A percentile compares a stretch with the other conserved stretches of the same genome.
phyloP scores from a whole-genome alignment of 75 land plant species.

The Cunninghamia lanceolata region DNA sequence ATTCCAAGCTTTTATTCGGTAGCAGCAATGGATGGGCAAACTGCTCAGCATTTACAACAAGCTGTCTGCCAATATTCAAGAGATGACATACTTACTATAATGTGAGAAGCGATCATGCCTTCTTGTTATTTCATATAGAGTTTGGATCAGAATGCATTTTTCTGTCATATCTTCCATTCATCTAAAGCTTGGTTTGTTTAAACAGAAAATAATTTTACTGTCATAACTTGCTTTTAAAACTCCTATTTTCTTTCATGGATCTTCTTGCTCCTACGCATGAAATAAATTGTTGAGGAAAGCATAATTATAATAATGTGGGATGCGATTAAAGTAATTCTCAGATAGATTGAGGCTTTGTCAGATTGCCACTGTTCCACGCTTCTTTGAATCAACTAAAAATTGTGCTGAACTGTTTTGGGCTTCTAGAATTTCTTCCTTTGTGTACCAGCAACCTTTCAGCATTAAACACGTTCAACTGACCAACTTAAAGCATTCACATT shows the following conservation, averaged over 20 bases:
- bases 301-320: background rate
- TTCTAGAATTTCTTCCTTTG: background rate
- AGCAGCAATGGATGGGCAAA: conserved; percentile 99
- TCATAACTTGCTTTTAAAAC: background rate
- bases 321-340: background rate
- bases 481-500: background rate
- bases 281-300: background rate
- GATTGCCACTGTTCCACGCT: background rate
- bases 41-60: conserved; percentile 84
- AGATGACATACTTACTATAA: conserved; percentile 78
- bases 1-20: conserved; percentile 89
- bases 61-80: conserved; percentile 61
- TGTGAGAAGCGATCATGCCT: conserved; percentile 39
- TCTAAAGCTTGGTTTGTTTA: background rate
- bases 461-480: background rate
- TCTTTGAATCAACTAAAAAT: background rate
- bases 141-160: background rate
- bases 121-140: background rate
- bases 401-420: background rate
- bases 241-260: background rate
- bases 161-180: background rate
- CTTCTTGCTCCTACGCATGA: background rate
- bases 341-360: background rate
- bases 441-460: background rate
- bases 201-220: background rate